Percentiles rank a stretch among this genome's conserved stretches.
Evolutionary conservation across 768 basidiomycete species (phyloP).

Genomic region (Pleurotus giganteus): DNA sequence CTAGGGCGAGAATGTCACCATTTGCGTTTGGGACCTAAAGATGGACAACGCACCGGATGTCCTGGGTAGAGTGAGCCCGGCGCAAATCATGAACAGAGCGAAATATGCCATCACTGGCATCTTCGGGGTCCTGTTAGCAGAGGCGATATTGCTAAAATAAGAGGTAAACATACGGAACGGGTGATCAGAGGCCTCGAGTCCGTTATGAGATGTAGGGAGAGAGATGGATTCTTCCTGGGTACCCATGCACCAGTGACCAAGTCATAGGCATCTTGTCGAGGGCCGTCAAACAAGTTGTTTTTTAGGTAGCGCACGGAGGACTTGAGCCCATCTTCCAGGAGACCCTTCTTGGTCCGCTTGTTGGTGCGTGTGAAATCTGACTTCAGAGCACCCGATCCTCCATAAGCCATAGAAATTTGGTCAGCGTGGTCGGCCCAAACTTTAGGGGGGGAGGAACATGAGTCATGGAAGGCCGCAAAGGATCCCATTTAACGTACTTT

Average conservation of each 20-base stretch:
- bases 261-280: conserved; percentile 92
- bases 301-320: conserved; percentile 82
- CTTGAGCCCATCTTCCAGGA: conserved; percentile 84
- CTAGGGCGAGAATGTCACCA: conserved; percentile 46
- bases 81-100: conserved; percentile 84
- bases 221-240: conserved; percentile 72
- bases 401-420: conserved; percentile 84
- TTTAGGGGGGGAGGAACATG: conserved; percentile 26
- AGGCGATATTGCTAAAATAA: background rate
- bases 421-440: conserved; percentile 99
- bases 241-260: conserved; percentile 90
- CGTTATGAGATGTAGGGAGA: conserved; percentile 66
- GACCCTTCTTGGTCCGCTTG: conserved; percentile 78
- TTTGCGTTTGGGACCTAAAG: no score
- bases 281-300: conserved; percentile 96
- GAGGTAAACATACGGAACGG: conserved; percentile 62
- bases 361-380: conserved; percentile 96
- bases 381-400: conserved; percentile 93
- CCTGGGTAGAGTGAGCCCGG: conserved; percentile 83
- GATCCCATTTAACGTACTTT: conserved; percentile 54
- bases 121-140: conserved; percentile 38
- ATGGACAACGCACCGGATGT: conserved; percentile 65
- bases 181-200: conserved; percentile 82
- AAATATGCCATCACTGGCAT: conserved; percentile 81
- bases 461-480: conserved; percentile 4